Evolutionary conservation across 1,284 basidiomycete genomes (phyloP).

Genomic region (Sporisorium sorghi): DNA sequence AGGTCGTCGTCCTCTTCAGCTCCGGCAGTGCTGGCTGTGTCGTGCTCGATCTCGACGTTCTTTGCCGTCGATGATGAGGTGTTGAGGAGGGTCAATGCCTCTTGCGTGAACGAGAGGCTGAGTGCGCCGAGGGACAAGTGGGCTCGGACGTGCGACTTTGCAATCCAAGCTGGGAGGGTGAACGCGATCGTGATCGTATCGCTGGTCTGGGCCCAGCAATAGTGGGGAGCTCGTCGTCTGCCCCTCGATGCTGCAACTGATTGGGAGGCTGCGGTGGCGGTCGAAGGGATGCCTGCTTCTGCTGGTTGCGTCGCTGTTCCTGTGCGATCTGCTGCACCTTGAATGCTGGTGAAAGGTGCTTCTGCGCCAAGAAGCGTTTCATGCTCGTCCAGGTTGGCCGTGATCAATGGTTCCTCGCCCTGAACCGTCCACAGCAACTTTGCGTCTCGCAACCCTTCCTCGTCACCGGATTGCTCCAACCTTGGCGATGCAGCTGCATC

Average conservation of each 20-base stretch:
- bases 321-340: background rate
- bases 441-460: background rate
- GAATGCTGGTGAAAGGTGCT: conserved; percentile 12
- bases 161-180: conserved; percentile 76
- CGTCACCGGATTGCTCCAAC: background rate
- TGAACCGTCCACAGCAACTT: conserved; percentile 22
- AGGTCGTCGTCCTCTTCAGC: conserved; percentile 21
- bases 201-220: conserved; percentile 88
- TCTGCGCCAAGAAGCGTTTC: conserved; percentile 34
- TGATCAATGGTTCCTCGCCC: conserved; percentile 45
- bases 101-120: conserved; percentile 75
- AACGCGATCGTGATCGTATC: conserved; percentile 85
- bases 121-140: conserved; percentile 78
- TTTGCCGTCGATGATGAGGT: conserved; percentile 51
- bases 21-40: background rate
- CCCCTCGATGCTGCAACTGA: conserved; percentile 3
- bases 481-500: background rate
- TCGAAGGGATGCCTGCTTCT: background rate
- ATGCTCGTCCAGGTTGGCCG: conserved; percentile 24
- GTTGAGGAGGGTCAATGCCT: conserved; percentile 45
- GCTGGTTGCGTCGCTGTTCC: background rate
- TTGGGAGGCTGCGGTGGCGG: conserved; percentile 62
- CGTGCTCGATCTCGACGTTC: conserved; percentile 74
- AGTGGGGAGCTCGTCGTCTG: conserved; percentile 68
- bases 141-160: conserved; percentile 49